Base-by-base conservation (phyloP, 371 early-diverging fungal species). In the Mortierella sp. region DNA sequence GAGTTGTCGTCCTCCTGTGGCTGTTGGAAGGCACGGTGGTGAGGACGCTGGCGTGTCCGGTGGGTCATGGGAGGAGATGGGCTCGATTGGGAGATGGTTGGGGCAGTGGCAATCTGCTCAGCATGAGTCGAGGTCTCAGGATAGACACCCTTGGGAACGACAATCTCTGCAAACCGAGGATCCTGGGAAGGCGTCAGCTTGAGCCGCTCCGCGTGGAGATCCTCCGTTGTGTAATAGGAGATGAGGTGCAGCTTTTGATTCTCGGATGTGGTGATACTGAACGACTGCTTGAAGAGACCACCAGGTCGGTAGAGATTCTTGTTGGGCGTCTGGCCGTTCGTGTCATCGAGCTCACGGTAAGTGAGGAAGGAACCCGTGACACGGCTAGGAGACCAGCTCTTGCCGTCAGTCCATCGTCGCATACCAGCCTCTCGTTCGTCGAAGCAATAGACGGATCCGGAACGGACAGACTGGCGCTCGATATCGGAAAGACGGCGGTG, bases 331-430 rank as follows among this genome's bases (percentile, higher is more conserved):
- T 63, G 68, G 45, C 87, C 81, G 23, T 84, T 80, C 29, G 89
- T 84, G 47, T 88, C 88, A 51, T 90, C 91, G 2, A 93, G 84
- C 72, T 94, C 94, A 57, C 91, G 88, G 68, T 94, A 94, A 9
- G 92, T 94, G 18, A 94, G 71, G 71, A 94, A 94, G 66, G 89
- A 90, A n/a, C 94, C 93, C n/a, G 88, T 84, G 1, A 93, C 92
- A 44, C 96, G 87, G 60, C 91, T 91, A 1, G 96, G 94, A 18
- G 94, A 93, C 96, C 96, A 95, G 52, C 90, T 90, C 55, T 91
- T 88, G 15, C 96, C 95, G 73, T 96, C 97, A 4, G 97, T 96
- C 97, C 97, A 96, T 15, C 96, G 86, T 60, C 92, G 84, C 89
- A 96, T 95, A 0, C 96, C 94, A 2, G 93, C 89, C 70, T 95